Conservation (phyloP, 2,329 filamentous ascomycete genomes). For the Colletotrichum magnum region DNA sequence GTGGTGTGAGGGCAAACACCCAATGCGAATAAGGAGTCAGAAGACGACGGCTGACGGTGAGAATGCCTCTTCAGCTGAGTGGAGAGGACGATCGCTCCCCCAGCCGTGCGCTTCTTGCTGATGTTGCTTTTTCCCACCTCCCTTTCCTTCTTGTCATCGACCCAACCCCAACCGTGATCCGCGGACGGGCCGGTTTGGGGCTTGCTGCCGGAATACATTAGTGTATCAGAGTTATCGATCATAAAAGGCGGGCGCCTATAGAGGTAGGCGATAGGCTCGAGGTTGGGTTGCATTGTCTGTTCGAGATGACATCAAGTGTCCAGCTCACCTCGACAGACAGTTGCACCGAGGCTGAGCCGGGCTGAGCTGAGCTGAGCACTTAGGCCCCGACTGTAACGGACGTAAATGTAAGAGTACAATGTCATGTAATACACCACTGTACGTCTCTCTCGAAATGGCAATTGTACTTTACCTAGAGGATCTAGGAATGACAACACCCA, state of each 20-base stretch:
- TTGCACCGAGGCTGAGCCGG: not conserved
- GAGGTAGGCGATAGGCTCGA: not conserved
- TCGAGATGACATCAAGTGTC: conserved; percentile 1
- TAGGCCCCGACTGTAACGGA: no score
- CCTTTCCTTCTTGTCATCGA: not conserved
- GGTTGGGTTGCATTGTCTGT: not conserved
- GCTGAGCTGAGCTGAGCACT: not conserved
- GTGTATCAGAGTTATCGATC: not conserved
- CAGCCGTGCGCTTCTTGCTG: not conserved
- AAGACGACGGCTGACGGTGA: not conserved
- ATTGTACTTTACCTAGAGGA: no score
- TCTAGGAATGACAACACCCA: no score
- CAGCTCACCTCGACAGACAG: not conserved
- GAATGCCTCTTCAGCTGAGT: not conserved
- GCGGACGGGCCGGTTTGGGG: conserved; percentile 11
- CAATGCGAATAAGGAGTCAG: not conserved
- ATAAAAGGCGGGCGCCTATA: not conserved
- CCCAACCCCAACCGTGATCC: conserved; percentile 15
- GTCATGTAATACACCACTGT: no score
- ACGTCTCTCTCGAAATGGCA: no score
- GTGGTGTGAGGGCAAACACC: not conserved
- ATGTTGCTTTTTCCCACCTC: conserved; percentile 14
- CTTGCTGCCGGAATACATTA: not conserved
- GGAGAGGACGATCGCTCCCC: not conserved
- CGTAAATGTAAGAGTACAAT: no score